A percentile compares a stretch with the other conserved stretches of the same genome.
phyloP scores from a whole-genome alignment of 1,284 basidiomycete species.

The Malassezia nana region DNA sequence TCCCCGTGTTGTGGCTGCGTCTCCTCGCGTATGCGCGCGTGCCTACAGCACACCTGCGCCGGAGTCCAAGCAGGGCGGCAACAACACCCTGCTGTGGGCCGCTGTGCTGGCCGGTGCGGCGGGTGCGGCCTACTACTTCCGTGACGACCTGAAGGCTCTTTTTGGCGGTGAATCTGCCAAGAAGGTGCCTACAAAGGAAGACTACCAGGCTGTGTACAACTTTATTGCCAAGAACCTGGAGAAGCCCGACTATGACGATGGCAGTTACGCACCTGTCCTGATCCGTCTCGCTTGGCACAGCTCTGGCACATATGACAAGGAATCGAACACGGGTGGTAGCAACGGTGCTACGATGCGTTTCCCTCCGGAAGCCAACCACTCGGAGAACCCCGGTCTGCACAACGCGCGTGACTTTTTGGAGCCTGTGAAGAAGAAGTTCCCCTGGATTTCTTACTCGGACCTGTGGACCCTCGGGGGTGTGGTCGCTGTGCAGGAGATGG shows the following conservation, averaged over 20 bases:
- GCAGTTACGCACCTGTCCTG: constrained; percentile 42
- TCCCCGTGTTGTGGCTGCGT: constrained; percentile 19
- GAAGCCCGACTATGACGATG: constrained; percentile 41
- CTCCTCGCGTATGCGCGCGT: constrained; percentile 10
- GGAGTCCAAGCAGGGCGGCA: neutral
- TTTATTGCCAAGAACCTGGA: constrained; percentile 40
- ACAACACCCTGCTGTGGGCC: neutral
- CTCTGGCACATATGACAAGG: constrained; percentile 44
- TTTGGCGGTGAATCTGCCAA: constrained; percentile 9
- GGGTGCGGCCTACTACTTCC: constrained; percentile 9
- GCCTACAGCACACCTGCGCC: constrained; percentile 22
- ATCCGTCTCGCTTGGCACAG: constrained; percentile 47
- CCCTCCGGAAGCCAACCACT: constrained; percentile 49
- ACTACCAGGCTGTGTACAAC: constrained; percentile 47
- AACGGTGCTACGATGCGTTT: constrained; percentile 51
- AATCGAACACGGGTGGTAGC: constrained; percentile 52
- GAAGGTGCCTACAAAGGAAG: constrained; percentile 20
- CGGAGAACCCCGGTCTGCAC: constrained; percentile 50
- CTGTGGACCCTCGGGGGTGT: constrained; percentile 51
- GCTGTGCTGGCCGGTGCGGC: constrained; percentile 16
- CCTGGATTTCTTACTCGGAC: constrained; percentile 54
- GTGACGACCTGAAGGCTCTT: constrained; percentile 7
- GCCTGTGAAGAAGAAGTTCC: constrained; percentile 52
- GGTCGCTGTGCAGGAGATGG: constrained; percentile 52
- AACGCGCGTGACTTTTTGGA: constrained; percentile 53